Percentiles rank a stretch among this genome's conserved stretches.
Evolutionary conservation across 2,329 filamentous ascomycete genomes (phyloP).

Genomic region (Neonectria sp.): DNA sequence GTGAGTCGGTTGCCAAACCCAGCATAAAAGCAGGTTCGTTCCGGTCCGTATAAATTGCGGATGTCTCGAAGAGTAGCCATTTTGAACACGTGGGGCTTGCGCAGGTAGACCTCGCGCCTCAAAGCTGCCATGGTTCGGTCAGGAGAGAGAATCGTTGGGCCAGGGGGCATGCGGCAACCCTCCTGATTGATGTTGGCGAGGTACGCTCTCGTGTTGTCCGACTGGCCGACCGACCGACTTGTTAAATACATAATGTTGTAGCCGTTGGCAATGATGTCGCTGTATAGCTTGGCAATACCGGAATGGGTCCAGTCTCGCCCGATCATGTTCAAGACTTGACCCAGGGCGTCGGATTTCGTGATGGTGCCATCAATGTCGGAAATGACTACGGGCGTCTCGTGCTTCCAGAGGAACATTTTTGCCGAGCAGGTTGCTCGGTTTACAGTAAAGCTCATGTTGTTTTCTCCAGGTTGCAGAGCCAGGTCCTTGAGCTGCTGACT

Average conservation of each 20-base stretch:
- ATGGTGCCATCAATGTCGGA: conserved; percentile 99
- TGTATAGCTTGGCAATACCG: conserved; percentile 97
- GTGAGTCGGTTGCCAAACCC: conserved; percentile 97
- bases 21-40: conserved; percentile 91
- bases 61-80: conserved; percentile 99
- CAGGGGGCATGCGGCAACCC: conserved; percentile 86
- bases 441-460: conserved; percentile 96
- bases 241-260: conserved; percentile 99
- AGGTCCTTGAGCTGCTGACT: conserved; percentile 95
- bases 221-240: conserved; percentile 92
- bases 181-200: conserved; percentile 92
- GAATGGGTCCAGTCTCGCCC: conserved; percentile 98
- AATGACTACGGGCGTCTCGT: conserved; percentile 94
- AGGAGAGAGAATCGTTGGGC: conserved; percentile 94
- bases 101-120: conserved; percentile 91
- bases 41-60: conserved; percentile 84
- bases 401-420: conserved; percentile 93
- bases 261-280: conserved; percentile 93
- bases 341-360: conserved; percentile 95
- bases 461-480: conserved; percentile 86
- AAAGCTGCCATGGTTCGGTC: conserved; percentile 96
- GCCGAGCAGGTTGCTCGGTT: conserved; percentile 94
- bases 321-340: conserved; percentile 96
- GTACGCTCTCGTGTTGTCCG: conserved; percentile 91
- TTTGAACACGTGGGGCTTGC: conserved; percentile 99